Base-by-base conservation (phyloP, 352 stramenopile genomes). In the Globisporangium rhizosaccharum region DNA sequence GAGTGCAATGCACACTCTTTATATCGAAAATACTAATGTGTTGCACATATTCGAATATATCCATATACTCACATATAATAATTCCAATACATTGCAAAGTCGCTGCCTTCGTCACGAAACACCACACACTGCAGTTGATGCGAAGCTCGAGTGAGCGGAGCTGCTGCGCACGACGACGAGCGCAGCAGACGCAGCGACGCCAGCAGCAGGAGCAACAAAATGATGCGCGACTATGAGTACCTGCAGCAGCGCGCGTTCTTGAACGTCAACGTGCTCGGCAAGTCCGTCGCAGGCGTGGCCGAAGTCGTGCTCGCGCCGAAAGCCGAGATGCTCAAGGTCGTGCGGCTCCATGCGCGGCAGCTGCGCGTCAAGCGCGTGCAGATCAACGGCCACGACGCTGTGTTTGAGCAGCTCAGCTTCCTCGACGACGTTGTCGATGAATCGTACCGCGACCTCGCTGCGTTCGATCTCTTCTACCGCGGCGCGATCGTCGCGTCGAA, bases 221-320 rank as follows among this genome's bases (percentile, higher is more conserved):
- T 90, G 81, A 94, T 94, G 70, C 63, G 72, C 37, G 82, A 94
- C 66, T 94, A 85, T 62, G 82, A 92, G 66, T 92, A 92, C 61
- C 70, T 94, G 66, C 82, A 94, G 67, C 82, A 94, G 74, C 82
- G 82, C 52, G 76, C 77, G 68, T 86, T 76, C 59, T 73, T 94
- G 57, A 73, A 73, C 55, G 78, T 94, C 58, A 81, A 94, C 58
- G 74, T 92, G 67, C 67, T 92, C 64, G 76, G 74, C n/a, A 68
- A 70, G 42, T 68, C 72, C 39, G 56, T 94, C 14, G 51, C 61
- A 15, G 82, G 85, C 52, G 79, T 91, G 20, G 77, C 79, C 0
- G 85, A 94, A 63, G 70, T 94, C 37, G 67, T 90, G 42, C 65
- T 94, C 56, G 82, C 81, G 28, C 85, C 85, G 9, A 74, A 87